Base-by-base conservation (phyloP, 768 basidiomycete species). In the Macrolepiota fuliginosa region DNA sequence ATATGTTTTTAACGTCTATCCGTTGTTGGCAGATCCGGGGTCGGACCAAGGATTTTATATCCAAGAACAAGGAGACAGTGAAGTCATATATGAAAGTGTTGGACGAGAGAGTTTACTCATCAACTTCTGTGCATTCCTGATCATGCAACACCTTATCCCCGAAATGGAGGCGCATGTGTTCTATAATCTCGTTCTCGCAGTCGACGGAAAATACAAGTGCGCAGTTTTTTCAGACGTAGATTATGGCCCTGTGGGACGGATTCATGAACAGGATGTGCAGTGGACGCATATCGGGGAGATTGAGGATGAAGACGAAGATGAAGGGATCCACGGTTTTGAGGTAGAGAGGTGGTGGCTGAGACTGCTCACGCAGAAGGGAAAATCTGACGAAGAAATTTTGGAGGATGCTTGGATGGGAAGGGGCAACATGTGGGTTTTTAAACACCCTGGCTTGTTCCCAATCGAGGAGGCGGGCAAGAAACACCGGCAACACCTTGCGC, bases 351-450 rank as follows among this genome's bases (percentile, higher is more conserved):
- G 55, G 55, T 56, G 55, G 55, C 17, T 56, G 42, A 56, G 27
- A 11, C 25, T 56, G 17, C 55, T 56, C 29, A 47, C 45, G 12
- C 39, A 56, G 42, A 25, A 56, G 15, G 55, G 42, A 6, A 56
- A 56, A 10, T 29, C 55, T 32, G 55, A 56, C 35, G 27, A 56
- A 35, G 40, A 56, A 29, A 56, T 56, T 35, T 27, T 56, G 15
- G 11, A 49, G 46, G 56, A 58, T 9, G 56, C 56, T 13, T 58
- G 45, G 45, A 58, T 58, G 56, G 56, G 56, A 10, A 47, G 13
- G 49, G 46, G 56, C 17, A 58, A 58, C 12, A 47, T 58, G 46
- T 58, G 56, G 56, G 32, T 37, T 36, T 58, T 49, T 40, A 58
- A 58, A n/a, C 56, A 49, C 24, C 56, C 56, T 22, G 56, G 56